Evolutionary conservation across 306 rosid species (phyloP).

Genomic region (Neltuma alba): DNA sequence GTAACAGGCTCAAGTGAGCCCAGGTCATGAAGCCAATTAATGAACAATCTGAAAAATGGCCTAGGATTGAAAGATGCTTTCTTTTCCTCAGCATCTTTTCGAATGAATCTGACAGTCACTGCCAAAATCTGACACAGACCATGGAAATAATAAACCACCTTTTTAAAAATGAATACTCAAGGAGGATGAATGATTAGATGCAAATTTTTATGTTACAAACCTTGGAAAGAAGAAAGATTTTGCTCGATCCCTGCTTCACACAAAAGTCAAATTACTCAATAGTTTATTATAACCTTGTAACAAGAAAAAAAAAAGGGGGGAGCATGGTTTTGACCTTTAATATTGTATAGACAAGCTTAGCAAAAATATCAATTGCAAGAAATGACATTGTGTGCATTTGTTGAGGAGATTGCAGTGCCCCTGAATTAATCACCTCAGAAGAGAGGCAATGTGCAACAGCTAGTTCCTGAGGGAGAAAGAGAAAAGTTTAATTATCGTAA

Average conservation of each 20-base stretch:
- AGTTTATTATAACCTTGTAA: slow-evolving; percentile 7
- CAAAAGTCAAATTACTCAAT: slow-evolving; percentile 26
- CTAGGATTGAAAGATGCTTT: slow-evolving; percentile 82
- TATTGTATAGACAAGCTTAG: slow-evolving; percentile 79
- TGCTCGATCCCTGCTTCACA: slow-evolving; percentile 78
- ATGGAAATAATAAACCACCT: slow-evolving; percentile 29
- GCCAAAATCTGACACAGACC: slow-evolving; percentile 67
- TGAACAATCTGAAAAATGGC: slow-evolving; percentile 90
- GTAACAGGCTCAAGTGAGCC: slow-evolving; percentile 82
- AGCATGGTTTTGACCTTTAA: slow-evolving; percentile 56
- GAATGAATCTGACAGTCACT: slow-evolving; percentile 74
- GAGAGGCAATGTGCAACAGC: slow-evolving; percentile 83
- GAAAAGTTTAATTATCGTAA: background rate
- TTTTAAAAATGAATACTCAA: slow-evolving; percentile 12
- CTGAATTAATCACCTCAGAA: slow-evolving; percentile 70
- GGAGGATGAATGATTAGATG: background rate
- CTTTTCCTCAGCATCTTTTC: slow-evolving; percentile 91
- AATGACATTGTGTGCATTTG: slow-evolving; percentile 71
- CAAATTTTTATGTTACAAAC: slow-evolving; percentile 45
- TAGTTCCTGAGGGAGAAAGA: slow-evolving; percentile 57
- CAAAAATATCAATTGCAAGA: slow-evolving; percentile 86
- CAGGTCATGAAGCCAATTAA: slow-evolving; percentile 90
- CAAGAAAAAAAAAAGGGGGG: background rate
- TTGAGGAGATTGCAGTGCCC: slow-evolving; percentile 71
- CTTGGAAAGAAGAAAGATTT: slow-evolving; percentile 63